These are phyloP conservation scores for Cyclocybe cylindracea DNA, from an alignment of 768 basidiomycete genomes.

Conservation along the genomic window DNA sequence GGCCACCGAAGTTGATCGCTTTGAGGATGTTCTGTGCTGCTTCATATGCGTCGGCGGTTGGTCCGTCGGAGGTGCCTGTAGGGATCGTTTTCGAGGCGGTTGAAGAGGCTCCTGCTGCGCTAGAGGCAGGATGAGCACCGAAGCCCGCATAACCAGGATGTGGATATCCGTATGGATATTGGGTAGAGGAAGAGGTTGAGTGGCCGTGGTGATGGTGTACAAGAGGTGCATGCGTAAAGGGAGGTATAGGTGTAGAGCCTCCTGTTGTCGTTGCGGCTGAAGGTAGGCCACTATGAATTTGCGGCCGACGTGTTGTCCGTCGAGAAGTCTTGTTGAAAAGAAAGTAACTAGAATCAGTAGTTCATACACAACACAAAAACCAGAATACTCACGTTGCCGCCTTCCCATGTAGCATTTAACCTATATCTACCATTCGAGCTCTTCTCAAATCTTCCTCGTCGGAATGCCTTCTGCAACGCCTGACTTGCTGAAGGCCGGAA, in stretches of 20 bases:
- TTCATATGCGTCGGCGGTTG: conserved; percentile 68
- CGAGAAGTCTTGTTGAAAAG: conserved; percentile 58
- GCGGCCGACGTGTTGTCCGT: conserved; percentile 79
- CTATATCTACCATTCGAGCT: conserved; percentile 72
- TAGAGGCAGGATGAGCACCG: conserved; percentile 20
- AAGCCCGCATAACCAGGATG: conserved; percentile 17
- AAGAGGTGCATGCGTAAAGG: conserved; percentile 62
- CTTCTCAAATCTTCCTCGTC: conserved; percentile 80
- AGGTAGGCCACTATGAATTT: conserved; percentile 44
- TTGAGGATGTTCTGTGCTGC: conserved; percentile 78
- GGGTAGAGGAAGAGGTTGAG: conserved; percentile 14
- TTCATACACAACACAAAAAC: background rate
- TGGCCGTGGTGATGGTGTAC: conserved; percentile 34
- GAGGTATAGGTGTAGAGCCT: conserved; percentile 39
- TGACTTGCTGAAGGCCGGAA: conserved; percentile 89
- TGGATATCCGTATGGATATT: conserved; percentile 35
- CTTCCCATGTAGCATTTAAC: conserved; percentile 77
- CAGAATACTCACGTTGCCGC: conserved; percentile 63
- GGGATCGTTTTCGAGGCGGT: conserved; percentile 11
- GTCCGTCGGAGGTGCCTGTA: conserved; percentile 30
- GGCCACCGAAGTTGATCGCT: conserved; percentile 70
- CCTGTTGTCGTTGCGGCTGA: conserved; percentile 17
- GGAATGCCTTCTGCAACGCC: conserved; percentile 84
- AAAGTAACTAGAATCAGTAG: background rate
- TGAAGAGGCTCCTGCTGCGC: conserved; percentile 9